Conservation (phyloP, 495 filamentous ascomycete species). For the Daldinia concentrica region DNA sequence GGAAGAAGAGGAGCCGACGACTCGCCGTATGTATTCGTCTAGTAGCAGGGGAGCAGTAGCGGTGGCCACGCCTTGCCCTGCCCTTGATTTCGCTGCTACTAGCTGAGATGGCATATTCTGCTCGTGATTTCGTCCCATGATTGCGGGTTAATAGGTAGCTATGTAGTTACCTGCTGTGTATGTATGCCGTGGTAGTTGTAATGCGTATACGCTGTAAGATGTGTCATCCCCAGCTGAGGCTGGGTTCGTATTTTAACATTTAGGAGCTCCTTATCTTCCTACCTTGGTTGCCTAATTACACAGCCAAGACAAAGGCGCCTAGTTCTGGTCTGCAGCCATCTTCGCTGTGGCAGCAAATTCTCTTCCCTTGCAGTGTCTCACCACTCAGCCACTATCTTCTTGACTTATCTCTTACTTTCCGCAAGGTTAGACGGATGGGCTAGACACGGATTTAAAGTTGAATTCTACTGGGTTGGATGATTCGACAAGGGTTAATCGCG, state of each 20-base stretch:
- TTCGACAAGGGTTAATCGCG: not conserved
- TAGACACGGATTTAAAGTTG: not conserved
- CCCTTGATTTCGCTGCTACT: not conserved
- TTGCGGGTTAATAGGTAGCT: not conserved
- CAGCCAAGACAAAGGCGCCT: conserved; percentile 9
- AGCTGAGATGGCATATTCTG: not conserved
- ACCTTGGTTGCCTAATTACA: conserved; percentile 20
- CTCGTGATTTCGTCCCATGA: not conserved
- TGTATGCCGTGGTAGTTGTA: not conserved
- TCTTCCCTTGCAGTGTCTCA: not conserved
- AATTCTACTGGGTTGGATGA: not conserved
- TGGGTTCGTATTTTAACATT: conserved; percentile 33
- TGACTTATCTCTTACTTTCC: not conserved
- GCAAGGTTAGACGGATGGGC: not conserved
- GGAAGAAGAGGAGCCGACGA: not conserved
- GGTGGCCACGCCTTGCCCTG: not conserved
- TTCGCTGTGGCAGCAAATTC: not conserved
- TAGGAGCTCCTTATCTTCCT: conserved; percentile 9
- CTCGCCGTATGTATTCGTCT: not conserved
- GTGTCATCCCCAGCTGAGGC: not conserved
- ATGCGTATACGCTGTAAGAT: not conserved
- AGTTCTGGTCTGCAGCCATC: not conserved
- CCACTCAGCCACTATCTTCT: no score
- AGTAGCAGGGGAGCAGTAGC: not conserved
- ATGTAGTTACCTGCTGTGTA: not conserved